phyloP scores from a whole-genome alignment of 1,284 basidiomycete species.

The Leccinum pachyderme region DNA sequence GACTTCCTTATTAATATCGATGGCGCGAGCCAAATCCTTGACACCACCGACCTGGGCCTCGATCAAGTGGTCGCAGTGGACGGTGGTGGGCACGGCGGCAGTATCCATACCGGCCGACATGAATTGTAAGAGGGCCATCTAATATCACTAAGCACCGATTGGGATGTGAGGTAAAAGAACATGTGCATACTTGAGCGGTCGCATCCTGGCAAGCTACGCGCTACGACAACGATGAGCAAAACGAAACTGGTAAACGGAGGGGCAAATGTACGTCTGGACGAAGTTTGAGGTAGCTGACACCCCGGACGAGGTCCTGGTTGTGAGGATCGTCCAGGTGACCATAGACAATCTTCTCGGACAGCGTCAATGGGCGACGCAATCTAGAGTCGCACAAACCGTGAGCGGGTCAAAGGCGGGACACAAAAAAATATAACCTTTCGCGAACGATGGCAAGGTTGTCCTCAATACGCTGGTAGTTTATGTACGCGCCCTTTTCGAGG shows the following conservation, averaged over 20 bases:
- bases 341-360: constrained; percentile 99
- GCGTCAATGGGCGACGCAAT: constrained; percentile 88
- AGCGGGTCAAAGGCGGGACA: background rate
- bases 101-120: constrained; percentile 99
- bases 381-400: constrained; percentile 41
- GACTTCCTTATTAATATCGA: constrained; percentile 97
- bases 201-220: constrained; percentile 99
- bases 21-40: constrained; percentile 91
- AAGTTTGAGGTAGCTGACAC: constrained; percentile 92
- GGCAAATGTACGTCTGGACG: constrained; percentile 79
- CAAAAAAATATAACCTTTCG: constrained; percentile 53
- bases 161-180: constrained; percentile 15
- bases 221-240: constrained; percentile 42
- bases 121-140: constrained; percentile 99
- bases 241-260: background rate
- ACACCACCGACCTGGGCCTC: constrained; percentile 94
- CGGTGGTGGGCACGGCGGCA: constrained; percentile 95
- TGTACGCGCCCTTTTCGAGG: constrained; percentile 83
- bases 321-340: constrained; percentile 96
- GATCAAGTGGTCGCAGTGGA: constrained; percentile 99
- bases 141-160: constrained; percentile 34
- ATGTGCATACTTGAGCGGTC: constrained; percentile 69
- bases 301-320: constrained; percentile 84
- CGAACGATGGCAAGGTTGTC: constrained; percentile 89
- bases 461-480: constrained; percentile 98